phyloP scores from a whole-genome alignment of 2,329 filamentous ascomycete genomes.

The Fusarium tanahbumbuense region DNA sequence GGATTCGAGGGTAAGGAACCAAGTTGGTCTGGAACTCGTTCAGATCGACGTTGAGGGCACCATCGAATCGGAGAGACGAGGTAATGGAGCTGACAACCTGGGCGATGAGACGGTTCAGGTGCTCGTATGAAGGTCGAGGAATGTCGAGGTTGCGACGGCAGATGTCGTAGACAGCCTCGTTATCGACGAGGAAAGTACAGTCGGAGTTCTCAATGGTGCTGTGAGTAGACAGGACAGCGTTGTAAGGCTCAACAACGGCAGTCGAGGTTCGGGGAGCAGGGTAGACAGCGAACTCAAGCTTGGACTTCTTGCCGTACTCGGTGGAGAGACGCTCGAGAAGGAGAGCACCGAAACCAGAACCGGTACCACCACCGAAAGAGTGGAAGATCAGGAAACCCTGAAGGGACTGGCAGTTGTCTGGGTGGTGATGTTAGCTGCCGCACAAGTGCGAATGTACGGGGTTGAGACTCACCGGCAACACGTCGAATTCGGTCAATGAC shows the following conservation, averaged over 20 bases:
- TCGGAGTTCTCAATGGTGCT: conserved; percentile 83
- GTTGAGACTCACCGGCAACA: conserved; percentile 67
- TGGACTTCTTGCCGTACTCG: conserved; percentile 81
- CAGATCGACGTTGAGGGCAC: conserved; percentile 78
- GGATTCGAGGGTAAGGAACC: conserved; percentile 78
- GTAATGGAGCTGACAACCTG: conserved; percentile 82
- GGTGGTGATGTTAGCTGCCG: conserved; percentile 26
- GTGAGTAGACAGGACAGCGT: conserved; percentile 78
- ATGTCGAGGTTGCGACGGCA: conserved; percentile 79
- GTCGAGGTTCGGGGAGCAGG: conserved; percentile 76
- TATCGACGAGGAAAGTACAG: conserved; percentile 81
- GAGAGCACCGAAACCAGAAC: conserved; percentile 78
- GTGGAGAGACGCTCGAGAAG: conserved; percentile 78
- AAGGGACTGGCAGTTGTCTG: conserved; percentile 78
- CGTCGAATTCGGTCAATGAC: conserved; percentile 78
- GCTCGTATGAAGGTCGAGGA: conserved; percentile 74
- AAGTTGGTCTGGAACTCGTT: conserved; percentile 84
- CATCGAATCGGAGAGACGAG: conserved; percentile 77
- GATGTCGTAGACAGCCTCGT: conserved; percentile 81
- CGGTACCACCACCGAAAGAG: conserved; percentile 79
- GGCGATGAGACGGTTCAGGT: conserved; percentile 78
- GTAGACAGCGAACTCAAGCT: conserved; percentile 80
- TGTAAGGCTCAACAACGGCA: conserved; percentile 79
- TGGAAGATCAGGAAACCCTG: conserved; percentile 81
- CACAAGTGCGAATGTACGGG: neutral